A percentile compares a stretch with the other conserved stretches of the same genome.
phyloP scores from a whole-genome alignment of 805 yeast species.

The Cyberlindnera xishuangbannaensis region DNA sequence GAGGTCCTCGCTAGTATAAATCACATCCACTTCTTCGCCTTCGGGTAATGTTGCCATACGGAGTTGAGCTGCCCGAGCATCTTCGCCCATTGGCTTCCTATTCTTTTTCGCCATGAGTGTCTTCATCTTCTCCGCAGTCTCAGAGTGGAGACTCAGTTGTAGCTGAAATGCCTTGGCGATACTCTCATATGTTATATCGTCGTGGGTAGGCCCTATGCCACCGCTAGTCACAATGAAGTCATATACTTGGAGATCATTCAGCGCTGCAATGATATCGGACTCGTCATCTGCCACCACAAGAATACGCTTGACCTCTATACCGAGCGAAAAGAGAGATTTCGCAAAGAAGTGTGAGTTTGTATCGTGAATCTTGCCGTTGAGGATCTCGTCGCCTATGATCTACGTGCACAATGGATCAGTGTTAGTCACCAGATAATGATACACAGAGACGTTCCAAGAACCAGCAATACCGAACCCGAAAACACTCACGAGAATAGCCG shows the following conservation, averaged over 20 bases:
- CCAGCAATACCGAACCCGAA: too few species aligned
- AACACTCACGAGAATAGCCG: too few species aligned
- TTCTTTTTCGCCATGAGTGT: not conserved
- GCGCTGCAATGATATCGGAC: slow-evolving; percentile 51
- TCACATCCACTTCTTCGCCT: slow-evolving; percentile 35
- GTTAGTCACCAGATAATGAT: too few species aligned
- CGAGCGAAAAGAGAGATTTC: slow-evolving; percentile 57
- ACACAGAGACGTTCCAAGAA: too few species aligned
- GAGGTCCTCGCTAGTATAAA: slow-evolving; percentile 43
- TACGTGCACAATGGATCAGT: too few species aligned
- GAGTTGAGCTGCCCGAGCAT: slow-evolving; percentile 54
- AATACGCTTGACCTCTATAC: slow-evolving; percentile 61
- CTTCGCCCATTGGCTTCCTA: slow-evolving; percentile 30
- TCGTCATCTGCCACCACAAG: slow-evolving; percentile 75
- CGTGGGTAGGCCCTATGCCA: slow-evolving; percentile 84
- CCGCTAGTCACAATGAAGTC: slow-evolving; percentile 45
- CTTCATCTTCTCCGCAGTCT: slow-evolving; percentile 57
- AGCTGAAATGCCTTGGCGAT: slow-evolving; percentile 60
- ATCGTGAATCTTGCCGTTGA: slow-evolving; percentile 79
- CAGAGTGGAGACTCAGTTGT: slow-evolving; percentile 45
- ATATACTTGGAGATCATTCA: slow-evolving; percentile 43
- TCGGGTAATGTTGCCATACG: slow-evolving; percentile 78
- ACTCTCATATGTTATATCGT: slow-evolving; percentile 77
- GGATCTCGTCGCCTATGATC: slow-evolving; percentile 79
- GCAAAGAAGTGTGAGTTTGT: slow-evolving; percentile 74